Percentiles rank a stretch among this genome's conserved stretches.
Conservation (phyloP, 192 early-diverging fungal genomes). For the Gorgonomyces haynaldii region DNA sequence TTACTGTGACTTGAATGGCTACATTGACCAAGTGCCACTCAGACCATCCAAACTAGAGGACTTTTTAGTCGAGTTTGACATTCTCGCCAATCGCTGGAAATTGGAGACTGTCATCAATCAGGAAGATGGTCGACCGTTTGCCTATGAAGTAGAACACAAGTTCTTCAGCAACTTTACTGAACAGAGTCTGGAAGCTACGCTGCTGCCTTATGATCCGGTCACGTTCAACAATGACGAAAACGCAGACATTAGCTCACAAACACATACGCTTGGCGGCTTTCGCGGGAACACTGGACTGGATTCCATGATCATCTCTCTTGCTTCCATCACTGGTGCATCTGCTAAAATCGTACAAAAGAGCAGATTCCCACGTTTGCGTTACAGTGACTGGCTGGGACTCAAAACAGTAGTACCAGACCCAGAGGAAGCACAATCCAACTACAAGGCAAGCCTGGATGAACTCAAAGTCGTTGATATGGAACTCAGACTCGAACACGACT, state of each 20-base stretch:
- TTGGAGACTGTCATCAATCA: slow-evolving; percentile 35
- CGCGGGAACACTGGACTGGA: slow-evolving; percentile 2
- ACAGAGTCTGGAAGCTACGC: slow-evolving; percentile 21
- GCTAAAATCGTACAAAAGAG: slow-evolving; percentile 3
- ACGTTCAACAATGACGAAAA: background rate
- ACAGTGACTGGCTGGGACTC: slow-evolving; percentile 26
- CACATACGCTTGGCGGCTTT: slow-evolving; percentile 5
- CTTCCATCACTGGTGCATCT: slow-evolving; percentile 6
- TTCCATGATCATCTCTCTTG: background rate
- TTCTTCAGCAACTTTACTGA: slow-evolving; percentile 23
- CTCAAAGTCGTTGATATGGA: slow-evolving; percentile 40
- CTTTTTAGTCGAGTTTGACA: slow-evolving; percentile 42
- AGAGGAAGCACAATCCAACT: slow-evolving; percentile 26
- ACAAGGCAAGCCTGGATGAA: slow-evolving; percentile 17
- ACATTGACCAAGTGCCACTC: slow-evolving; percentile 27
- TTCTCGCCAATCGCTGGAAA: slow-evolving; percentile 24
- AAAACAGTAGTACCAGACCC: slow-evolving; percentile 18
- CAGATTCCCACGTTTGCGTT: background rate
- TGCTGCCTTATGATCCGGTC: slow-evolving; percentile 22
- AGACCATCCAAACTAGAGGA: slow-evolving; percentile 37
- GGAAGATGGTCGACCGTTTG: slow-evolving; percentile 48
- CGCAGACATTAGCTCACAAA: background rate
- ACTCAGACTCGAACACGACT: slow-evolving; percentile 32
- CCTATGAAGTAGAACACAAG: slow-evolving; percentile 34
- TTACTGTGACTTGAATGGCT: slow-evolving; percentile 35